A percentile compares a stretch with the other conserved stretches of the same genome.
These are phyloP conservation scores for Solanum sejunctum DNA, from an alignment of 257 asterid species.

Conservation along the genomic window DNA sequence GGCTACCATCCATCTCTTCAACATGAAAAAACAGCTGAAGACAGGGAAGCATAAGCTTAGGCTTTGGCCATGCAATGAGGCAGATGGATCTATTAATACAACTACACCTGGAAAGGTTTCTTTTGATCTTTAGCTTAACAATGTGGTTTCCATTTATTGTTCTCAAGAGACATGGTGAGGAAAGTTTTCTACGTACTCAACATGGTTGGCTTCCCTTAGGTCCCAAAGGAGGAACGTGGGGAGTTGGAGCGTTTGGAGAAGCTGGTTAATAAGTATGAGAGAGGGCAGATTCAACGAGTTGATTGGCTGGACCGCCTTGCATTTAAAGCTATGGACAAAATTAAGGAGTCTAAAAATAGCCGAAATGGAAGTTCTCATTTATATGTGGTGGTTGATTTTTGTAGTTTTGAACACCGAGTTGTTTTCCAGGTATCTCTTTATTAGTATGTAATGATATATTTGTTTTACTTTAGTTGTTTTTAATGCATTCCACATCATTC, in stretches of 20 bases:
- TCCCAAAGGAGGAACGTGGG: constrained; percentile 94
- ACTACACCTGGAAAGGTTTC: constrained; percentile 89
- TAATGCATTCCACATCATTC: neutral
- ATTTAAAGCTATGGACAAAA: constrained; percentile 86
- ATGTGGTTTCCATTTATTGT: neutral
- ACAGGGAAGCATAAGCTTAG: constrained; percentile 93
- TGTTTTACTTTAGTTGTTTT: neutral
- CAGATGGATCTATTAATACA: constrained; percentile 84
- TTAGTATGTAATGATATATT: neutral
- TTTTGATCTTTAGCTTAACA: neutral
- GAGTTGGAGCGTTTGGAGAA: constrained; percentile 94
- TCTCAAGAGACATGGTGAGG: neutral
- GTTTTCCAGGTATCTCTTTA: constrained; percentile 71
- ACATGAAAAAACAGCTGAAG: constrained; percentile 83
- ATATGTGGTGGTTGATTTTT: constrained; percentile 68
- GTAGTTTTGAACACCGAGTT: constrained; percentile 96
- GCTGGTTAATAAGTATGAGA: constrained; percentile 85
- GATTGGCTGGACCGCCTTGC: constrained; percentile 98
- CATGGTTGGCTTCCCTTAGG: constrained; percentile 32
- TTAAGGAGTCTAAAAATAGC: constrained; percentile 63
- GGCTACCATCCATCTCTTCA: constrained; percentile 86
- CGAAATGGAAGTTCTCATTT: constrained; percentile 83
- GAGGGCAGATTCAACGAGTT: constrained; percentile 95
- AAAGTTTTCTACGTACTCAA: neutral
- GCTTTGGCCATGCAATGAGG: constrained; percentile 82